Evolutionary conservation across 1,284 basidiomycete genomes (phyloP).

Genomic region (Phylloboletellus chloephorus): DNA sequence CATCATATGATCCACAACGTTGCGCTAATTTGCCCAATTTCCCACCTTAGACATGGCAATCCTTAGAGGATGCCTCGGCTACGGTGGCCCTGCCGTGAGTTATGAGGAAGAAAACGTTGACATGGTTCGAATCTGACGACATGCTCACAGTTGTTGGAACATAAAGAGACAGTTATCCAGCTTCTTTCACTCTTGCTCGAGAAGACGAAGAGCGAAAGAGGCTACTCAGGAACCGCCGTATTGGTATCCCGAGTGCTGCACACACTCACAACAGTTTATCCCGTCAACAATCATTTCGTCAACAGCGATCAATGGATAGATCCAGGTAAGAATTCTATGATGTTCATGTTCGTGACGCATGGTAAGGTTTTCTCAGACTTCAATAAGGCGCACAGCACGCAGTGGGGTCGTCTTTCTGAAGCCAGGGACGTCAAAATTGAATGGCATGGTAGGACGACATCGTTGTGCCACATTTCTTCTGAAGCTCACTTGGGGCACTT

Average conservation of each 20-base stretch:
- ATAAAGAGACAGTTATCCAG: conserved; percentile 65
- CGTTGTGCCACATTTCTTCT: background rate
- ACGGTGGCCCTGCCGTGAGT: conserved; percentile 60
- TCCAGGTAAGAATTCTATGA: conserved; percentile 45
- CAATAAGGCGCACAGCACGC: conserved; percentile 63
- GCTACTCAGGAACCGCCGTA: conserved; percentile 79
- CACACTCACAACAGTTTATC: conserved; percentile 76
- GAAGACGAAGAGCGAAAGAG: conserved; percentile 84
- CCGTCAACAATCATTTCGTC: conserved; percentile 77
- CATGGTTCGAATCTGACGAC: conserved; percentile 4
- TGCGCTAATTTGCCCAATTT: conserved; percentile 8
- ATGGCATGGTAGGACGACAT: conserved; percentile 70
- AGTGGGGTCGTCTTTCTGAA: conserved; percentile 85
- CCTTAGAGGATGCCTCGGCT: conserved; percentile 72
- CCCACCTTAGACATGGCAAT: conserved; percentile 61
- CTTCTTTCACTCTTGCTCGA: conserved; percentile 70
- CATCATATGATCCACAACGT: conserved; percentile 5
- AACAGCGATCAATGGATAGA: conserved; percentile 81
- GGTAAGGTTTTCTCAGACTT: conserved; percentile 47
- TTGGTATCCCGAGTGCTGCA: conserved; percentile 77
- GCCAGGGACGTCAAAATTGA: conserved; percentile 77
- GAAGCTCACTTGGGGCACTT: conserved; percentile 19
- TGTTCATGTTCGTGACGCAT: background rate
- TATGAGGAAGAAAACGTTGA: background rate
- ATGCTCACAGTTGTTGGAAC: conserved; percentile 55